Evolutionary conservation across 768 basidiomycete species (phyloP).

Genomic region (Crucibulum laeve): DNA sequence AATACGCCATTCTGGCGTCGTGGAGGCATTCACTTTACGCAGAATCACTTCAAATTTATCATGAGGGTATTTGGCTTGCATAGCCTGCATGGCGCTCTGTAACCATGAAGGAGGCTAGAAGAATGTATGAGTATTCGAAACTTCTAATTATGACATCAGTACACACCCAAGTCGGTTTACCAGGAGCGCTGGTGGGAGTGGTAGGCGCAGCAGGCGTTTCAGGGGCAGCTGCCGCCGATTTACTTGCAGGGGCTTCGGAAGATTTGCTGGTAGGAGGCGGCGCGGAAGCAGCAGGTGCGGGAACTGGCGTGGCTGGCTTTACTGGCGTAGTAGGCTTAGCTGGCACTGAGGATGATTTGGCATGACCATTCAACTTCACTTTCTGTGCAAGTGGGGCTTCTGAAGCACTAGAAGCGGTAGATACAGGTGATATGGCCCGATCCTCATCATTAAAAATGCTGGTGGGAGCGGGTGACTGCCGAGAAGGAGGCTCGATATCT

Average conservation of each 20-base stretch:
- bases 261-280: not conserved
- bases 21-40: slow-evolving; percentile 49
- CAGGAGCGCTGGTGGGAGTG: not conserved
- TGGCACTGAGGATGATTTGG: slow-evolving; percentile 18
- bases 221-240: not conserved
- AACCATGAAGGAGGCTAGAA: slow-evolving; percentile 70
- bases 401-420: slow-evolving; percentile 67
- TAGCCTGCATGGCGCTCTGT: slow-evolving; percentile 53
- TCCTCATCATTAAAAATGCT: slow-evolving; percentile 42
- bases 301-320: slow-evolving; percentile 10
- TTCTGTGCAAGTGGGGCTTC: slow-evolving; percentile 72
- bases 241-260: not conserved
- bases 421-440: slow-evolving; percentile 65
- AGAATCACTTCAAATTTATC: slow-evolving; percentile 81
- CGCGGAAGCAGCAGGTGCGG: not conserved
- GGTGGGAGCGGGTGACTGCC: slow-evolving; percentile 24
- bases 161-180: not conserved
- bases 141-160: not conserved
- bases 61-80: slow-evolving; percentile 71
- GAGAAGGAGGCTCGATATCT: slow-evolving; percentile 25
- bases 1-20: slow-evolving; percentile 82
- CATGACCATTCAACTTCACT: slow-evolving; percentile 52
- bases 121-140: not conserved
- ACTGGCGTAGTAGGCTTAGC: slow-evolving; percentile 7
- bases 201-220: not conserved